Percentiles rank a stretch among this genome's conserved stretches.
Evolutionary conservation across 2,329 filamentous ascomycete genomes (phyloP).

Genomic region (Pseudogymnoascus sp.): DNA sequence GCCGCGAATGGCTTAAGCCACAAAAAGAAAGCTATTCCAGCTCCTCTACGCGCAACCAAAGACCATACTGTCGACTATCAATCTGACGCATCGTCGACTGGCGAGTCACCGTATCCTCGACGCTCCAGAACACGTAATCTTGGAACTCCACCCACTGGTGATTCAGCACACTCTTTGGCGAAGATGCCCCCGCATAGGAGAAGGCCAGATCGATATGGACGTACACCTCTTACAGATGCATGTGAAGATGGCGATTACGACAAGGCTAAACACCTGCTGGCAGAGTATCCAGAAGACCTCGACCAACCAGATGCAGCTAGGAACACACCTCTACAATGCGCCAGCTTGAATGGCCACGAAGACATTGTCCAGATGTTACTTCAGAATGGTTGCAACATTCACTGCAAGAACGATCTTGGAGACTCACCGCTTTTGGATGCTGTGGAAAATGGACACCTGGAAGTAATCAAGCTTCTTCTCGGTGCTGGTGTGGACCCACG

Average conservation of each 20-base stretch:
- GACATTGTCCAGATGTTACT: conserved; percentile 85
- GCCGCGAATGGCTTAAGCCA: conserved; percentile 46
- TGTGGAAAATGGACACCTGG: conserved; percentile 88
- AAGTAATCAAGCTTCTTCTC: conserved; percentile 77
- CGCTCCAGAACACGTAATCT: conserved; percentile 51
- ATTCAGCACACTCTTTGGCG: conserved; percentile 57
- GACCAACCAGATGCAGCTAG: conserved; percentile 88
- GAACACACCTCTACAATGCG: conserved; percentile 94
- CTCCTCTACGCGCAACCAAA: conserved; percentile 41
- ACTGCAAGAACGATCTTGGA: conserved; percentile 71
- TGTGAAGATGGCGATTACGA: conserved; percentile 82
- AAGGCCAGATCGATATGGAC: conserved; percentile 84
- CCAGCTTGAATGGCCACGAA: conserved; percentile 76
- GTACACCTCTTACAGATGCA: conserved; percentile 82
- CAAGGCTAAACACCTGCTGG: conserved; percentile 63
- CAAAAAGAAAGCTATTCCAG: conserved; percentile 56
- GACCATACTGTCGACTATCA: conserved; percentile 55
- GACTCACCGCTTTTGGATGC: conserved; percentile 95
- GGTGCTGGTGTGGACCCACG: conserved; percentile 86
- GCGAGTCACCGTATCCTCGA: conserved; percentile 52
- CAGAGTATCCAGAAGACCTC: conserved; percentile 77
- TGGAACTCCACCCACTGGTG: conserved; percentile 48
- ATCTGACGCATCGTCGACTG: conserved; percentile 59
- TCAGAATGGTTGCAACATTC: conserved; percentile 73
- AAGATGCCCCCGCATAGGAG: conserved; percentile 71